Conservation (phyloP, 345 rosid genomes). For the Acer yangbiense region DNA sequence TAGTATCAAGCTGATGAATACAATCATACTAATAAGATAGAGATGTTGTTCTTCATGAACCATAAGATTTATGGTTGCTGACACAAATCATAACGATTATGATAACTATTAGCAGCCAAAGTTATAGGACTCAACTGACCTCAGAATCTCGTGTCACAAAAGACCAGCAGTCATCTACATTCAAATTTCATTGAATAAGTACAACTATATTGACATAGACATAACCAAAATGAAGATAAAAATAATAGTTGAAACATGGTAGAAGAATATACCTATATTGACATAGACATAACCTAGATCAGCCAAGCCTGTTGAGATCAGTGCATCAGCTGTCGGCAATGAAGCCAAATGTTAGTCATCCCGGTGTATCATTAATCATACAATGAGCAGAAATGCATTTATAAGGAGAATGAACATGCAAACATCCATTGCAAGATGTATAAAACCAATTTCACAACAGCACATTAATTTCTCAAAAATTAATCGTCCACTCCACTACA, state of each 20-base stretch:
- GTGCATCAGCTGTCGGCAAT: constrained; percentile 74
- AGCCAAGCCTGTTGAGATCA: constrained; percentile 88
- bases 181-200: constrained; percentile 29
- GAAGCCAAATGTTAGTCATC: constrained; percentile 21
- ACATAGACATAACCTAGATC: constrained; percentile 79
- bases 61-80: neutral
- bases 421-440: neutral
- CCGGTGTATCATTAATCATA: neutral
- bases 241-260: constrained; percentile 1
- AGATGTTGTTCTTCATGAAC: neutral
- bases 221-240: constrained; percentile 15
- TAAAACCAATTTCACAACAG: neutral
- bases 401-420: neutral
- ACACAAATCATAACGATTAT: neutral
- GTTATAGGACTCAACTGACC: constrained; percentile 39
- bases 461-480: neutral
- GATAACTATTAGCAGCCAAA: neutral
- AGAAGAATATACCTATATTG: constrained; percentile 72
- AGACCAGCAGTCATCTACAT: constrained; percentile 98
- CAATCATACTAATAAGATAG: neutral
- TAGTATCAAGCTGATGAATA: neutral
- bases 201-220: neutral
- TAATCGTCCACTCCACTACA: neutral
- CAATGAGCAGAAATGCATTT: neutral
- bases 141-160: constrained; percentile 48